Base-by-base conservation (phyloP, 345 rosid species). In the Citrus australasica region DNA sequence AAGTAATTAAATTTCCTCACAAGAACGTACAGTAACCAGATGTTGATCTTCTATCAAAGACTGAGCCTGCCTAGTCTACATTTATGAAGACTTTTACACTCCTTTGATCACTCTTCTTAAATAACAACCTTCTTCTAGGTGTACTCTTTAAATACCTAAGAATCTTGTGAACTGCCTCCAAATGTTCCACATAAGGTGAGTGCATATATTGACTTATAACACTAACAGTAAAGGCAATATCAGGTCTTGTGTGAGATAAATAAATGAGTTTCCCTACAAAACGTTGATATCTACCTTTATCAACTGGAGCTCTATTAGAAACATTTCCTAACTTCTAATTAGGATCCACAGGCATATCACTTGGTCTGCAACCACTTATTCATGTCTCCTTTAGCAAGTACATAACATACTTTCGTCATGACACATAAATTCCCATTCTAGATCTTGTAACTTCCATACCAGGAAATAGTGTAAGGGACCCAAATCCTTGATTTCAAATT, bases 51-150 rank as follows among this genome's bases (percentile, higher is more conserved):
- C 6, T 7, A 5, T 3, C 2, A 13, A 4, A 4, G 4, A 0
- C 0, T 6, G 3, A 40, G 1, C 53, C 11, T 0, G 1, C 21
- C 30, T 2, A 69, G 9, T 42, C 1, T 6, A 0, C 0, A 38
- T 67, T 30, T 1, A 2, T 3, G 7, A 21, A 38, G 0, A 38
- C 14, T 35, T 67, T 0, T 2, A 38, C 5, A 10, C 10, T 10
- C 2, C 0, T 7, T 5, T 0, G 2, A 9, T 9, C 10, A 40
- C 46, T 35, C 22, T 24, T 69, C 2, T 42, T 40, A 3, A n/a
- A 42, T 1, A 10, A 24, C 0, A n/a, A 40, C 0, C 53, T 22
- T 14, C 2, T 40, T 1, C 2, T 3, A 2, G 9, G 22, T 4
- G 72, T 42, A 3, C 11, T 22, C 0, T 68, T 68, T 0, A 68